Base-by-base conservation (phyloP, 2,329 filamentous ascomycete species). In the Epichloe amarillans region DNA sequence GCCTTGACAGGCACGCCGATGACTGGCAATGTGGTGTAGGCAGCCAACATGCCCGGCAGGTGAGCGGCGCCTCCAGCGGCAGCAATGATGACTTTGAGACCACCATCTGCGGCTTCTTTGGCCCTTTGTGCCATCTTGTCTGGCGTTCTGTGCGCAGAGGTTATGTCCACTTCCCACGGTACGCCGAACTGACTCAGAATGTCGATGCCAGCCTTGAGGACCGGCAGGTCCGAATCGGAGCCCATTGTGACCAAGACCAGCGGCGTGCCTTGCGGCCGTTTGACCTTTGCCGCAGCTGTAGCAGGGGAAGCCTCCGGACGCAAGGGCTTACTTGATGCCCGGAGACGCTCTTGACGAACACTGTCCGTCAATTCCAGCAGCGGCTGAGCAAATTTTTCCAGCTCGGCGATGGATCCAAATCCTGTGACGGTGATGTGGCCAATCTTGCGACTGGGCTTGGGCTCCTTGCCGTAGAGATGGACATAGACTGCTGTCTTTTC, bases 401-500 rank as follows among this genome's bases (percentile, higher is more conserved):
- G 67, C n/a, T 84, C 81, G 59, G 83, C 75, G 38, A 77, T 70
- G 62, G 90, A 80, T 0, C 79, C 81, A 12, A 77, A 73, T 1
- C 82, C 82, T 2, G 86, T 86, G 38, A 95, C 70, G 1, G 90
- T 97, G 58, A 98, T 80, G 66, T 98, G 93, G 11, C 91, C 91
- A 71, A 97, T 97, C 68, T 97, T 98, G 44, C 93, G 83, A 36
- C 88, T 85, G 4, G 87, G 88, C 59, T 89, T 87, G 26, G 89
- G 86, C 45, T 79, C 80, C 69, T 97, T 97, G 61, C 90, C 90
- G 69, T 98, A 98, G 45, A 96, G 79, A 62, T 98, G 91, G 11
- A 96, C 75, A 49, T 73, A 76, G 14, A 76, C 68, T 48, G 74
- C 76, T 54, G 73, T 71, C 38, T 72, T 65, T 7, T 69, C 64